A percentile compares a stretch with the other conserved stretches of the same genome.
These are phyloP conservation scores for Hypholoma sublateritium DNA, from an alignment of 768 basidiomycete genomes.

Conservation along the genomic window DNA sequence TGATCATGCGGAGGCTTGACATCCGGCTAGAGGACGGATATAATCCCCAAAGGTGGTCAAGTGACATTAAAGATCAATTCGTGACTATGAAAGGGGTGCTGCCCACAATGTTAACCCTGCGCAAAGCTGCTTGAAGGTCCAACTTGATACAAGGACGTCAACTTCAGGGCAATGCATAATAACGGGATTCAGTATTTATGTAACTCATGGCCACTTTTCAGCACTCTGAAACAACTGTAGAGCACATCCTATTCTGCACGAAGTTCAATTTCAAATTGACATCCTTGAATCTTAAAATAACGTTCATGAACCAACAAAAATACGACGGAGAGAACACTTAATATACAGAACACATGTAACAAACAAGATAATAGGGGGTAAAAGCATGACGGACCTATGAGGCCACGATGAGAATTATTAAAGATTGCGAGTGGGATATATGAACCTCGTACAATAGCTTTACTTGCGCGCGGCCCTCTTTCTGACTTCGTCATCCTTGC, in stretches of 20 bases:
- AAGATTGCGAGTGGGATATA: neutral
- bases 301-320: neutral
- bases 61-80: constrained; percentile 30
- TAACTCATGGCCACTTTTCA: neutral
- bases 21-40: constrained; percentile 24
- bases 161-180: no score
- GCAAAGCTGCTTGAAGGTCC: constrained; percentile 11
- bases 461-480: constrained; percentile 50
- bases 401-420: neutral
- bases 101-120: constrained; percentile 31
- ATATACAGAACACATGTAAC: neutral
- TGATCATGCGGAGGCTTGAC: constrained; percentile 27
- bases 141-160: no score
- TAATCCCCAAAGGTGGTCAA: constrained; percentile 26
- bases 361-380: neutral
- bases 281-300: neutral
- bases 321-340: neutral
- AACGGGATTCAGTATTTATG: no score
- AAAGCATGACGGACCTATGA: neutral
- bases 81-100: constrained; percentile 29
- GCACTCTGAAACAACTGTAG: neutral
- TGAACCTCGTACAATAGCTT: constrained; percentile 6
- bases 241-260: neutral
- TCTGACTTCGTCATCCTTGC: constrained; percentile 87
- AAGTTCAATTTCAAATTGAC: neutral